Evolutionary conservation across 192 early-diverging fungal species (phyloP).

Genomic region (Mortierella antarctica): DNA sequence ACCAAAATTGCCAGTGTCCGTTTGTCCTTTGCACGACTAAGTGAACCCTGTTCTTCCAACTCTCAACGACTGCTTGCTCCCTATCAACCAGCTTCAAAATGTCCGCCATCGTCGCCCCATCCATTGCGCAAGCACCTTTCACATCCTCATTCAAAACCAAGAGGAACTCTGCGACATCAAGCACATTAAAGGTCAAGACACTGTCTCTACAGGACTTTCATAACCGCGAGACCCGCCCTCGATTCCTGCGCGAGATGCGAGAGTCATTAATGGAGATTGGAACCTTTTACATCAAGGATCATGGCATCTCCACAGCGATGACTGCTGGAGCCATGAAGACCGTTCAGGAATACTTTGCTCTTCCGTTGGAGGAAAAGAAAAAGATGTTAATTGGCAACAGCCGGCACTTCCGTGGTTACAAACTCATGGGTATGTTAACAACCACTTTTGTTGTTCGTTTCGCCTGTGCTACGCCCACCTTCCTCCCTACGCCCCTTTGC

Average conservation of each 20-base stretch:
- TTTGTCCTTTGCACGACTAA: too few species aligned
- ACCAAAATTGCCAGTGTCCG: too few species aligned
- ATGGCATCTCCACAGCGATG: slow-evolving; percentile 48
- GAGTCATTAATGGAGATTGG: slow-evolving; percentile 64
- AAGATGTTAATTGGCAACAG: slow-evolving; percentile 64
- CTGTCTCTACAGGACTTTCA: slow-evolving; percentile 39
- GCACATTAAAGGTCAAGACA: slow-evolving; percentile 17
- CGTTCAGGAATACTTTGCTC: slow-evolving; percentile 60
- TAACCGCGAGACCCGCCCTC: slow-evolving; percentile 23
- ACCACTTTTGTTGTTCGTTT: background rate
- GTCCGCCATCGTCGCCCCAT: background rate
- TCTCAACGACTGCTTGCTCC: too few species aligned
- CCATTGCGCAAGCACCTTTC: background rate
- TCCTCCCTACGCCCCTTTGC: background rate
- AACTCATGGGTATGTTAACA: slow-evolving; percentile 48
- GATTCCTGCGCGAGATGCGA: slow-evolving; percentile 60
- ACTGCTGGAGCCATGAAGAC: slow-evolving; percentile 52
- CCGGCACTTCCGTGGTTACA: slow-evolving; percentile 71
- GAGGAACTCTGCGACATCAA: background rate
- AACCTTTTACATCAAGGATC: slow-evolving; percentile 68
- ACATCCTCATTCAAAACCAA: background rate
- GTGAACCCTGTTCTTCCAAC: too few species aligned
- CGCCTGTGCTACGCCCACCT: background rate
- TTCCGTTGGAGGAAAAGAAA: slow-evolving; percentile 66
- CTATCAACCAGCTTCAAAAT: background rate